phyloP scores from a whole-genome alignment of 305 asterid species.

The Fraxinus greggii region DNA sequence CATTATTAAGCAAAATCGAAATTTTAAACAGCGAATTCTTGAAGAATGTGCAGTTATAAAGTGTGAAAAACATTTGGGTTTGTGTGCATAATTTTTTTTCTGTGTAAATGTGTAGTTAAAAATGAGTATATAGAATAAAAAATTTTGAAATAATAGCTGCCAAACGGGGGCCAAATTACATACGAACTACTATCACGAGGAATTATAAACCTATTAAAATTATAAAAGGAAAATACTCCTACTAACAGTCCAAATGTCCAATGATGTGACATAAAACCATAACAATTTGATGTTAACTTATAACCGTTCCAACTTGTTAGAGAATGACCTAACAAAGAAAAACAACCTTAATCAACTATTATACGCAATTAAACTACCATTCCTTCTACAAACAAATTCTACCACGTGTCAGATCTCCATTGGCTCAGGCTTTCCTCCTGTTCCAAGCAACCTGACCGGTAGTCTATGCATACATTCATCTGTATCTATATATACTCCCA shows the following conservation, averaged over 20 bases:
- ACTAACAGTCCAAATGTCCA: not conserved
- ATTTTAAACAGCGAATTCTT: too few relatives aligned
- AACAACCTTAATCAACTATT: not conserved
- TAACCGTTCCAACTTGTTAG: not conserved
- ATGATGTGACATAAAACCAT: not conserved
- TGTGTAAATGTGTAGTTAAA: too few relatives aligned
- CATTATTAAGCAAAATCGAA: too few relatives aligned
- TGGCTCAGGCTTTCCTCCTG: slow-evolving; percentile 14
- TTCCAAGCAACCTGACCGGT: slow-evolving; percentile 26
- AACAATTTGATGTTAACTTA: not conserved
- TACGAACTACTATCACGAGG: not conserved
- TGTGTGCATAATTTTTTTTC: too few relatives aligned
- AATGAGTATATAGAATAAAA: too few relatives aligned
- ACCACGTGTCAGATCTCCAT: slow-evolving; percentile 16
- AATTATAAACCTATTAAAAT: too few relatives aligned
- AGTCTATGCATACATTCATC: not conserved
- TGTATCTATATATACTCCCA: not conserved
- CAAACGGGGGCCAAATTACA: too few relatives aligned
- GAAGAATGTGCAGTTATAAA: too few relatives aligned
- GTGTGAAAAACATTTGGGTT: too few relatives aligned
- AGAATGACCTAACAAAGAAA: not conserved
- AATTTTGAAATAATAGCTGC: too few relatives aligned
- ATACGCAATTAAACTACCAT: slow-evolving; percentile 4
- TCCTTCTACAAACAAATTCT: not conserved
- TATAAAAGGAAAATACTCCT: not conserved